Percentiles rank a stretch among this genome's conserved stretches.
Evolutionary conservation across 2,329 filamentous ascomycete species (phyloP).

Genomic region (Alternaria burnsii): DNA sequence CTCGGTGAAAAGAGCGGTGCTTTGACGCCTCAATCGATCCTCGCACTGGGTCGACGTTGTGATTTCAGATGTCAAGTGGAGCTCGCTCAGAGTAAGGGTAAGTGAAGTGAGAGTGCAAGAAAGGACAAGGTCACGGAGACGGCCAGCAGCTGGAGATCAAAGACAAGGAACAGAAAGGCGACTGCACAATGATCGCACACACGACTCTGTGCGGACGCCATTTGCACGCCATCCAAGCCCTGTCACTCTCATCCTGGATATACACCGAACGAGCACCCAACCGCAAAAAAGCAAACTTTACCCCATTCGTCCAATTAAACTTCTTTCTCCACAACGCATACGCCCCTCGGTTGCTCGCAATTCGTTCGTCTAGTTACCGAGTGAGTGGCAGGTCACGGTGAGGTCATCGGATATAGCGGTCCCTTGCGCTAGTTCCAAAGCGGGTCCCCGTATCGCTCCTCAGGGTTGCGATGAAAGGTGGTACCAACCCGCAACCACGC

Average conservation of each 20-base stretch:
- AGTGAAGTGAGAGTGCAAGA: conserved; percentile 16
- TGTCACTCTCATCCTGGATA: conserved; percentile 1
- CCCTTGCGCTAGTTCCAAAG: conserved; percentile 7
- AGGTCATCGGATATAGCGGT: conserved; percentile 16
- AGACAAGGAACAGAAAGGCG: neutral
- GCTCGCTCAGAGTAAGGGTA: neutral
- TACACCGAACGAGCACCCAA: conserved; percentile 8
- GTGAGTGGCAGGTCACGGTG: conserved; percentile 9
- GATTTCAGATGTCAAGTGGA: conserved; percentile 6
- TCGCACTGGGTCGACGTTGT: conserved; percentile 15
- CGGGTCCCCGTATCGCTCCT: neutral
- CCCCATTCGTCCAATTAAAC: conserved; percentile 12
- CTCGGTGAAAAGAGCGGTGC: conserved; percentile 4
- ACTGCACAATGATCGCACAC: conserved; percentile 20
- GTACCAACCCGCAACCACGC: neutral
- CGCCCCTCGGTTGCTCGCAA: neutral
- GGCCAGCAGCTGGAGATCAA: neutral
- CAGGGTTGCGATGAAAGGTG: conserved; percentile 4
- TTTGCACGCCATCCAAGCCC: conserved; percentile 17
- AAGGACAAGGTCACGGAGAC: neutral
- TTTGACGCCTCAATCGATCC: conserved; percentile 2
- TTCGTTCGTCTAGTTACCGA: conserved; percentile 2
- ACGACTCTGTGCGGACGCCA: neutral
- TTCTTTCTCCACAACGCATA: neutral
- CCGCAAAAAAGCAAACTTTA: conserved; percentile 9